phyloP scores from a whole-genome alignment of 2,329 filamentous ascomycete species.

The Mycosphaerelloides madeirae region DNA sequence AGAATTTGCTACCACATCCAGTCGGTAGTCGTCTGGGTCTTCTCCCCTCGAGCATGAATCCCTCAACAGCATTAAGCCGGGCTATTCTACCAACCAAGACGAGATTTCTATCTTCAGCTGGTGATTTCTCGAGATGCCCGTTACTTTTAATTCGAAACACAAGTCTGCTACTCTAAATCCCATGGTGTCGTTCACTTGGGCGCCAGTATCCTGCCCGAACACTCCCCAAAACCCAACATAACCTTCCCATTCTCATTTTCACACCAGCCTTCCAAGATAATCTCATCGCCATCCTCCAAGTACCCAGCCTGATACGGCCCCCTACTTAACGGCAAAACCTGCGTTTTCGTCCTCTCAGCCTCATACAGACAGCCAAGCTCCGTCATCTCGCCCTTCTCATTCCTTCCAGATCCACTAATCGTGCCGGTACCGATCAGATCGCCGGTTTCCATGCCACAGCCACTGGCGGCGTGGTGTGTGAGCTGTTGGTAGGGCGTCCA shows the following conservation, averaged over 20 bases:
- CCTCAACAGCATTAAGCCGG: too few relatives aligned
- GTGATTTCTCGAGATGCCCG: too few relatives aligned
- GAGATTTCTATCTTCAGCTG: too few relatives aligned
- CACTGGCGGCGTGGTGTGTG: slow-evolving; percentile 41
- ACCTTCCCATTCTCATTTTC: slow-evolving; percentile 22
- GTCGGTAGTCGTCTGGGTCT: too few relatives aligned
- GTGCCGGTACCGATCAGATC: slow-evolving; percentile 45
- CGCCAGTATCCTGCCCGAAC: slow-evolving; percentile 23
- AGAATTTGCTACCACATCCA: too few relatives aligned
- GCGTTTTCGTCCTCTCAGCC: slow-evolving; percentile 28
- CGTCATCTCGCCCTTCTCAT: slow-evolving; percentile 27
- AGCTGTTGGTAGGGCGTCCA: slow-evolving; percentile 46
- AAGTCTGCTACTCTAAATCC: too few relatives aligned
- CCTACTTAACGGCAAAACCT: slow-evolving; percentile 31
- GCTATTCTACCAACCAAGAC: too few relatives aligned
- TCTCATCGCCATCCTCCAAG: slow-evolving; percentile 40
- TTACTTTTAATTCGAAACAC: too few relatives aligned
- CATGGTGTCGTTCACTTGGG: slow-evolving; percentile 13
- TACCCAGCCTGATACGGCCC: slow-evolving; percentile 34
- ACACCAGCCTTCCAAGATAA: slow-evolving; percentile 31
- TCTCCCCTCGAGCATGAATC: too few relatives aligned
- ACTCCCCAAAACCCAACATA: slow-evolving; percentile 29
- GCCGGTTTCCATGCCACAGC: slow-evolving; percentile 39
- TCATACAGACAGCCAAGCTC: slow-evolving; percentile 43
- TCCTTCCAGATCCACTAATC: slow-evolving; percentile 35